Evolutionary conservation across 2,329 filamentous ascomycete species (phyloP).

Genomic region (Sclerotinia glacialis): DNA sequence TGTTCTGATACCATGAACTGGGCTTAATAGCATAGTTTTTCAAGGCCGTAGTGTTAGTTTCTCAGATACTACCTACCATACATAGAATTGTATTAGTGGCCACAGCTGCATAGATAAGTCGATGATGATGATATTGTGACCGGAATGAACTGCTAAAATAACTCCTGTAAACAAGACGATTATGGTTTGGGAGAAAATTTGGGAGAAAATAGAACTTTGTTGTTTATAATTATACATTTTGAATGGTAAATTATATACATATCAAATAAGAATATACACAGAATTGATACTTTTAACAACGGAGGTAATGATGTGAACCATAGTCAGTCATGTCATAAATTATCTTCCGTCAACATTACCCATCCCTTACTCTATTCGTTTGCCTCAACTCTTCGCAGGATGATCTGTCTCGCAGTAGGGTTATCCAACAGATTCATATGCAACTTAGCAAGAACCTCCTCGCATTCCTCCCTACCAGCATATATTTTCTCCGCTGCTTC

Average conservation of each 20-base stretch:
- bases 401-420: conserved; percentile 61
- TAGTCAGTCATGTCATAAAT: neutral
- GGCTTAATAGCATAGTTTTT: neutral
- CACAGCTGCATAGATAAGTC: too few species aligned
- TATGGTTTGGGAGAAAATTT: too few species aligned
- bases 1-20: neutral
- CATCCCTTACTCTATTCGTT: conserved; percentile 2
- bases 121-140: too few species aligned
- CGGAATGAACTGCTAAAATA: too few species aligned
- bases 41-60: neutral
- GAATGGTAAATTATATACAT: too few species aligned
- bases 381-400: conserved; percentile 65
- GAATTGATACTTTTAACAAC: too few species aligned
- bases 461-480: conserved; percentile 55
- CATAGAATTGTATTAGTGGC: too few species aligned
- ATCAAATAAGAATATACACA: too few species aligned
- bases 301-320: neutral
- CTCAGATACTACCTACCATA: neutral
- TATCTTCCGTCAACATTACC: neutral
- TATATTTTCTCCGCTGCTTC: conserved; percentile 56
- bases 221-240: too few species aligned
- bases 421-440: conserved; percentile 60
- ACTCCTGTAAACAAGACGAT: too few species aligned
- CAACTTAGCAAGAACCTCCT: conserved; percentile 59
- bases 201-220: too few species aligned